Evolutionary conservation across 2,329 filamentous ascomycete species (phyloP), one percentile per base, ranked within the genome.

Genomic region (Plenodomus biglobosus): DNA sequence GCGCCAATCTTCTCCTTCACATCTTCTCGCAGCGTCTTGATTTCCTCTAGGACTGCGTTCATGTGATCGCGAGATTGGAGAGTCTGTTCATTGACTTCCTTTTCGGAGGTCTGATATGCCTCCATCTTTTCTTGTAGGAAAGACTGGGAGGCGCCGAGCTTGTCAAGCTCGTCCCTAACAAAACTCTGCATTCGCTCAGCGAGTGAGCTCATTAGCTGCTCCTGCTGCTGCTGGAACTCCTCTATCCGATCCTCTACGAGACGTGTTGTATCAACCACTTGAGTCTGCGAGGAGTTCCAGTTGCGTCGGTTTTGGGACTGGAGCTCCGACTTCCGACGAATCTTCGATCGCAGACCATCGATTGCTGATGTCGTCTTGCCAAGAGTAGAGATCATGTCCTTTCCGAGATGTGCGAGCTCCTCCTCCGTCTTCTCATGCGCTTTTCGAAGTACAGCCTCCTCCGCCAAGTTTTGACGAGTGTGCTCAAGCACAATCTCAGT

Each of bases 31-130:
- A 97, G 79, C n/a, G 83, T 84, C 68, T 92, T 92, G 69, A 97
- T 96, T 68, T 95, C 92, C 62, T 94, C 89, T 8, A 99, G 79
- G 1, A 96, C 86, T n/a, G 83, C 78, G 61, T 96, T 92, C 88
- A 96, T 91, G 47, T 92, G 87, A 40, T 92, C 85, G 62, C 87
- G 89, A 2, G 90, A 87, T 53, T 80, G 78, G 19, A 80, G 77
- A 46, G 85, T 87, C 62, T 88, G 85, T 36, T 82, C 77, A 44
- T 87, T 80, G 15, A 95, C 80, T 58, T 87, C 82, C 42, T 78
- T 76, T 68, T 86, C 85, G 0, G 87, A 88, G 16, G 80, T 76
- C 34, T 84, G 79, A 59, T 96, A 90, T 0, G 80, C 79, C 7
- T 79, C 74, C 8, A 87, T 78, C 62, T 92, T 88, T 38, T 85